Evolutionary conservation across 257 asterid genomes (phyloP).

Genomic region (Cinchona pubescens): DNA sequence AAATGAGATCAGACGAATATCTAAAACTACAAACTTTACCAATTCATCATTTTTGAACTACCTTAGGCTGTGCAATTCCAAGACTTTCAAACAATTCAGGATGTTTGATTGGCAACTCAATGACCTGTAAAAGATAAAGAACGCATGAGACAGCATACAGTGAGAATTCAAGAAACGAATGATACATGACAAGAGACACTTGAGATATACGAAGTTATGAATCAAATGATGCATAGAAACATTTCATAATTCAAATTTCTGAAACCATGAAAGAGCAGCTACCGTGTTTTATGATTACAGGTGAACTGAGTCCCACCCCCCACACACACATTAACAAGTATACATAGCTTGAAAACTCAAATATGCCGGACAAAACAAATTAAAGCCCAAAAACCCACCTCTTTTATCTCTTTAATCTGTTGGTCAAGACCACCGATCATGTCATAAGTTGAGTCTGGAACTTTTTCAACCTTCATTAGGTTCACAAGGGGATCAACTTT

Average conservation of each 20-base stretch:
- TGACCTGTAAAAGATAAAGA: constrained; percentile 38
- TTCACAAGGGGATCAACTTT: constrained; percentile 93
- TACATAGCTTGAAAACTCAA: not conserved
- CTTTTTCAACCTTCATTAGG: constrained; percentile 97
- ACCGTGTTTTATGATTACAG: too few relatives aligned
- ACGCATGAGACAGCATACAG: not conserved
- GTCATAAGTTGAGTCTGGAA: constrained; percentile 97
- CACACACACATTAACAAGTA: not conserved
- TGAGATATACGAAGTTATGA: not conserved
- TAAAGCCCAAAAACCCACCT: constrained; percentile 36
- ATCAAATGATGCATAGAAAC: not conserved
- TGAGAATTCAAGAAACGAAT: not conserved
- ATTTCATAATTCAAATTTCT: not conserved
- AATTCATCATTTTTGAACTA: constrained; percentile 6
- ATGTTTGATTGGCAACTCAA: constrained; percentile 73
- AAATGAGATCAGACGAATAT: not conserved
- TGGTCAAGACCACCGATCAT: constrained; percentile 99
- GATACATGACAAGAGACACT: not conserved
- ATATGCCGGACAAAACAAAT: not conserved
- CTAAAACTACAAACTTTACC: not conserved
- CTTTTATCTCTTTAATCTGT: constrained; percentile 94
- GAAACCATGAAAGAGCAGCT: too few relatives aligned
- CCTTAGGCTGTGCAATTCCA: constrained; percentile 88
- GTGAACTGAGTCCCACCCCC: too few relatives aligned
- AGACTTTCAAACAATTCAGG: constrained; percentile 75